phyloP scores from a whole-genome alignment of 352 stramenopile genomes.

The Phytophthora pini region DNA sequence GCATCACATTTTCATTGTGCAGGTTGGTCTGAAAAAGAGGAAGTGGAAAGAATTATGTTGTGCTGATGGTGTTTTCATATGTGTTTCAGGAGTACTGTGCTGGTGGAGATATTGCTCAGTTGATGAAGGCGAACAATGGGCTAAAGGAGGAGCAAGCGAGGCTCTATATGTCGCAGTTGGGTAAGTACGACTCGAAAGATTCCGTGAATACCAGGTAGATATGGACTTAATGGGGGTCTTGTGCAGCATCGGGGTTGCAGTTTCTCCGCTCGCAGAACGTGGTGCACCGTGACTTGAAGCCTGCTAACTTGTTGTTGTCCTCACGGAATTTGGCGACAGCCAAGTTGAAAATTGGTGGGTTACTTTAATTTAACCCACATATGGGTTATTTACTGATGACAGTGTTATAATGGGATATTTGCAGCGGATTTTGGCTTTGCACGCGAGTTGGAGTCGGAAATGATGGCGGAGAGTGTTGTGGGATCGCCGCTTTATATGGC shows the following conservation, averaged over 20 bases:
- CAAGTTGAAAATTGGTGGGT: conserved; percentile 81
- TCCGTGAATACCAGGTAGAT: neutral
- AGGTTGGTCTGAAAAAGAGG: conserved; percentile 38
- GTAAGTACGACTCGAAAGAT: conserved; percentile 28
- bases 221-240: neutral
- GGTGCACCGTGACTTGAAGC: conserved; percentile 81
- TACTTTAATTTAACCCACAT: neutral
- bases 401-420: conserved; percentile 4
- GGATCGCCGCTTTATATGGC: conserved; percentile 85
- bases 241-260: conserved; percentile 68
- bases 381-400: conserved; percentile 39
- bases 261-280: conserved; percentile 82
- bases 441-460: conserved; percentile 69
- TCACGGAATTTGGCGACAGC: conserved; percentile 67
- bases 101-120: conserved; percentile 69
- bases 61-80: conserved; percentile 4
- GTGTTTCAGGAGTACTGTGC: conserved; percentile 75
- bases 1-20: conserved; percentile 84
- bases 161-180: conserved; percentile 85
- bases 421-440: conserved; percentile 81
- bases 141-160: conserved; percentile 68
- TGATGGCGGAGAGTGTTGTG: conserved; percentile 82
- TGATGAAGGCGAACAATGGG: conserved; percentile 75
- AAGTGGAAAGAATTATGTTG: neutral
- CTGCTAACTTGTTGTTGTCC: conserved; percentile 76